Percentiles rank a stretch among this genome's conserved stretches.
Evolutionary conservation across 345 rosid species (phyloP).

Genomic region (Eucalyptus marginata): DNA sequence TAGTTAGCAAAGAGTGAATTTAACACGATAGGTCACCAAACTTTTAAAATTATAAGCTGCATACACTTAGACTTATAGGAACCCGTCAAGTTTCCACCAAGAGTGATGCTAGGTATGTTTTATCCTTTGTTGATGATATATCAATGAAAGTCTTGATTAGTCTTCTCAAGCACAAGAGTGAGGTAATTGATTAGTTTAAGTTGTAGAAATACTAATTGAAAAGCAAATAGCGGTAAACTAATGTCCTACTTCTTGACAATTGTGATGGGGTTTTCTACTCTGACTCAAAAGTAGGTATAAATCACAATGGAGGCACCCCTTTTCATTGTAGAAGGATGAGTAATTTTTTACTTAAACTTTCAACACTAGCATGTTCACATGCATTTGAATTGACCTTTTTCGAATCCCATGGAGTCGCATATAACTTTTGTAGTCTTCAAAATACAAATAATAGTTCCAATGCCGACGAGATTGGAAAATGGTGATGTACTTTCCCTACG

Average conservation of each 20-base stretch:
- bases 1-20: background rate
- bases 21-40: background rate
- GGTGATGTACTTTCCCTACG: background rate
- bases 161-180: background rate
- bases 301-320: rapidly evolving
- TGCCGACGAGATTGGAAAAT: rapidly evolving
- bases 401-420: background rate
- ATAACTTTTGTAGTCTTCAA: background rate
- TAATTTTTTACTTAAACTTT: no score
- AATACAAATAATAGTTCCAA: no score
- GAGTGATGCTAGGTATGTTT: background rate
- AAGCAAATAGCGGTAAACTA: background rate
- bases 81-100: background rate
- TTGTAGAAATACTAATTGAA: background rate
- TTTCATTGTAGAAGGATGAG: rapidly evolving
- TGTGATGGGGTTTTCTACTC: background rate
- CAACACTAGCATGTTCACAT: no score
- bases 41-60: background rate
- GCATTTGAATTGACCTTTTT: background rate
- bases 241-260: background rate
- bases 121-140: background rate
- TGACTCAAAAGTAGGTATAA: background rate
- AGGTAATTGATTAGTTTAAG: background rate
- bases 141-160: background rate
- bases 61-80: background rate